Evolutionary conservation across 139 green algal species (phyloP), one percentile per base, ranked within the genome.

Genomic region (Yamagishiella unicocca): DNA sequence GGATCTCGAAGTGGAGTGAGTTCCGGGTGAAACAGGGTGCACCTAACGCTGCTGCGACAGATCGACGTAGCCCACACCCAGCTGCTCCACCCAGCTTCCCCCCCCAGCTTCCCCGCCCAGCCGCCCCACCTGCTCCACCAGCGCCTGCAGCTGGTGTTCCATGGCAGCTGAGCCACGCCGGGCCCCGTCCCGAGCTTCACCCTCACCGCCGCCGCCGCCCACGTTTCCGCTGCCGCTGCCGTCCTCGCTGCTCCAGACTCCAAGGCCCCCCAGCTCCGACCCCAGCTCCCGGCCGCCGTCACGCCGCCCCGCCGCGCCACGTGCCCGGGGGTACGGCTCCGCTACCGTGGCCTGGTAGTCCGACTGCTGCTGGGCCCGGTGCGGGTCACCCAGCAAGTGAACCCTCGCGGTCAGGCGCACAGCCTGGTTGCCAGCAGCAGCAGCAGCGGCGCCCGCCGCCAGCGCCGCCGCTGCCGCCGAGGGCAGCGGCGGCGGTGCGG

Each of bases 91-190:
- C 67, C 33, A n/a, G n/a, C n/a, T 7, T 46, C 67, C 31, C 67
- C 17, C 35, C 38, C 70, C 40, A 2, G 33, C 70, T 21, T 5
- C 21, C 5, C 4, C 55, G 4, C 55, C 14, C 55, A 66, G 22
- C 19, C 5, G 66, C 14, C 66, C 66, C 43, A 85, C 79, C 61
- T 72, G 61, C 40, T 85, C 61, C 37, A 85, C 38, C 61, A 85
- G 42, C 2, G 38, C 42, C 9, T 42, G 37, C 21, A 85, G 79
- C 79, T 85, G 79, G 14, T 72, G 29, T 43, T 62, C 50, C 29
- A 85, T 67, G 40, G 42, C 79, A 10, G 61, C 61, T 2, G 79
- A 42, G 1, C 1, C 38, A 40, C 22, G 70, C 38, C 0, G 21
- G 12, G 10, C 22, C 1, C 6, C 55, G 2, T 31, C 54, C 24